phyloP scores from a whole-genome alignment of 495 filamentous ascomycete genomes.

The Jackrogersella multiformis region DNA sequence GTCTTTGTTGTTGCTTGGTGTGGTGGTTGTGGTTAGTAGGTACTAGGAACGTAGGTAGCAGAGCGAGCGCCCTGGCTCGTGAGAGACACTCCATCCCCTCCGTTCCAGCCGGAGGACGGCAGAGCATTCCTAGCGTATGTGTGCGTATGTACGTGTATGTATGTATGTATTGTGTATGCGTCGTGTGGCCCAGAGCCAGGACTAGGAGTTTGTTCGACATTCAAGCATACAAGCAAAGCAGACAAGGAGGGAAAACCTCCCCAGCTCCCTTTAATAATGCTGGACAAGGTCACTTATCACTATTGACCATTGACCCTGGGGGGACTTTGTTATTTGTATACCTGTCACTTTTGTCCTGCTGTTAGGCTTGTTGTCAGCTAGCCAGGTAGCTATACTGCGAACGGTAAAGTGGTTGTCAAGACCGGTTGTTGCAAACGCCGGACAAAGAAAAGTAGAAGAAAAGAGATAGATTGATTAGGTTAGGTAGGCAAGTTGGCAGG shows the following conservation, averaged over 20 bases:
- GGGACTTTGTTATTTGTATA: slow-evolving; percentile 36
- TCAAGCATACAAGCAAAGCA: slow-evolving; percentile 14
- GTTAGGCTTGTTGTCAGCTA: slow-evolving; percentile 19
- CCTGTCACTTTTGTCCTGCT: slow-evolving; percentile 26
- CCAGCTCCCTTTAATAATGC: slow-evolving; percentile 9
- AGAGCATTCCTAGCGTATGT: slow-evolving; percentile 35
- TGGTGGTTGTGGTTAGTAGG: too few relatives aligned
- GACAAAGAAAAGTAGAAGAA: slow-evolving; percentile 41
- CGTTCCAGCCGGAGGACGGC: slow-evolving; percentile 27
- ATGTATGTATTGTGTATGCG: too few relatives aligned
- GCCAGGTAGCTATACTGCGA: slow-evolving; percentile 36
- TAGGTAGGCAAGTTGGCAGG: too few relatives aligned
- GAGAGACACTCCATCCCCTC: slow-evolving; percentile 26
- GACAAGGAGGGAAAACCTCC: slow-evolving; percentile 15
- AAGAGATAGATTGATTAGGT: too few relatives aligned
- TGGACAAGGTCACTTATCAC: slow-evolving; percentile 31
- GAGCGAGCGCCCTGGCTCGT: slow-evolving; percentile 6
- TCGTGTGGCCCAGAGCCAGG: slow-evolving; percentile 4
- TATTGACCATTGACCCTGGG: slow-evolving; percentile 23
- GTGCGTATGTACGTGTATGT: too few relatives aligned
- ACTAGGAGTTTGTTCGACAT: slow-evolving; percentile 19
- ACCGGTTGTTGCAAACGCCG: slow-evolving; percentile 50
- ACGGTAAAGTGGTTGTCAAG: slow-evolving; percentile 33
- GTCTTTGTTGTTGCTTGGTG: slow-evolving; percentile 53
- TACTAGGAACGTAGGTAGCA: too few relatives aligned